Base-by-base conservation (phyloP, 345 rosid genomes). In the Linum trigynum region DNA sequence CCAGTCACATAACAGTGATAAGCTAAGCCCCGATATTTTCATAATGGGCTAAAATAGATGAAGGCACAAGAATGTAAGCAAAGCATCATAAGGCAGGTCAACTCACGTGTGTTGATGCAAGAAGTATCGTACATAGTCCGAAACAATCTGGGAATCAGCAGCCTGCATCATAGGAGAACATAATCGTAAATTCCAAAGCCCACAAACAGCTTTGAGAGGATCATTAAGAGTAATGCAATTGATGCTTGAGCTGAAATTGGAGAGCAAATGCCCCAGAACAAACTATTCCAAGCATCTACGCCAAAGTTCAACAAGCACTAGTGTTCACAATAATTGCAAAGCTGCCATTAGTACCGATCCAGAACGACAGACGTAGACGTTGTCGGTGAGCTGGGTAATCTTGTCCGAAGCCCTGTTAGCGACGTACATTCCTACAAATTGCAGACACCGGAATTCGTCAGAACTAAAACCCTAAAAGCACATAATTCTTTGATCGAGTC, bases 41-140 rank as follows among this genome's bases (percentile, higher is more conserved):
- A 41, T 41, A 41, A 4, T 41, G 45, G 9, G 45, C 1, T 41
- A 4, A 41, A 41, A 4, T 41, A 48, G 53, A 48, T 7, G 53
- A 9, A 48, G 15, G 53, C 53, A 3, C 2, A 48, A 48, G 9
- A 15, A 12, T 48, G 2, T 48, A 48, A 12, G 15, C 1, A 57
- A 23, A 35, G 38, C 59, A 57, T 57, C 38, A 57, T 2, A 57
- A 57, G 11, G 59, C 38, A 45, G 53, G 2, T 38, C 9, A 38
- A 81, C 99, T 80, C n/a, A 94, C 99, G 99, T 95, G 64, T 91
- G 99, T 71, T 95, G 99, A 70, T 95, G 92, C 73, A 95, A 96
- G 67, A 85, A 91, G 82, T 91, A 81, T 12, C 96, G 91, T 16
- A 95, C 97, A 67, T 91, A 91, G 62, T 95, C 99, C 0, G 99